Base-by-base conservation (phyloP, 768 basidiomycete genomes). In the Daedaleopsis nitida region DNA sequence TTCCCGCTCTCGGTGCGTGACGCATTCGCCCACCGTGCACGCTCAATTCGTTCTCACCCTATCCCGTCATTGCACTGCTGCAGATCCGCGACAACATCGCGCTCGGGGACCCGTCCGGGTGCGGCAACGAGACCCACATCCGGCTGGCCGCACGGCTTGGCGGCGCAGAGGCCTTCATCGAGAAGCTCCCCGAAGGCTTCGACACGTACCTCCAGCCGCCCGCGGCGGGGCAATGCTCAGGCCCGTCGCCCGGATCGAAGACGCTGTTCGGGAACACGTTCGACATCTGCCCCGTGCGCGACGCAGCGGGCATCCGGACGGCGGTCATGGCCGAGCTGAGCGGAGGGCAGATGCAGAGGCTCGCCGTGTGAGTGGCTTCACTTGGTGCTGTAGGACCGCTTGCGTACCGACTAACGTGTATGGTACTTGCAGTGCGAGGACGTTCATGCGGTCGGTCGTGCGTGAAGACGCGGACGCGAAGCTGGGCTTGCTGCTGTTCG, bases 21-120 rank as follows among this genome's bases (percentile, higher is more conserved):
- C 59, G 92, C 92, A 69, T 91, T 92, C 58, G 85, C 81, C 77
- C 91, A 2, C 14, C 9, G 16, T 42, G 43, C 37, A 38, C 57
- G 6, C 57, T 10, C n/a, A 12, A 17, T 1, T 23, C 47, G 12
- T 1, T 14, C 21, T 49, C 10, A 14, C 47, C 11, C 13, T 6
- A 10, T 23, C 47, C n/a, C n/a, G n/a, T n/a, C n/a, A n/a, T 12
- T 11, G 6, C 34, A 34, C 35, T 7, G 5, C 34, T 1, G 17
- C 64, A 91, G 90, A 83, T 92, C 44, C 81, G 76, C 67, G 89
- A 92, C 60, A 92, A 92, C 69, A 92, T 92, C 58, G 85, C 81
- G 0, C 77, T 92, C 3, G 91, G 91, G 10, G 85, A 88, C 69
- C 88, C 91, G 3, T 69, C 78, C 10, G 72, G 83, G 62, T 76